These are phyloP conservation scores for Penicillium sp. DNA, from an alignment of 2,329 filamentous ascomycete genomes.

Conservation along the genomic window DNA sequence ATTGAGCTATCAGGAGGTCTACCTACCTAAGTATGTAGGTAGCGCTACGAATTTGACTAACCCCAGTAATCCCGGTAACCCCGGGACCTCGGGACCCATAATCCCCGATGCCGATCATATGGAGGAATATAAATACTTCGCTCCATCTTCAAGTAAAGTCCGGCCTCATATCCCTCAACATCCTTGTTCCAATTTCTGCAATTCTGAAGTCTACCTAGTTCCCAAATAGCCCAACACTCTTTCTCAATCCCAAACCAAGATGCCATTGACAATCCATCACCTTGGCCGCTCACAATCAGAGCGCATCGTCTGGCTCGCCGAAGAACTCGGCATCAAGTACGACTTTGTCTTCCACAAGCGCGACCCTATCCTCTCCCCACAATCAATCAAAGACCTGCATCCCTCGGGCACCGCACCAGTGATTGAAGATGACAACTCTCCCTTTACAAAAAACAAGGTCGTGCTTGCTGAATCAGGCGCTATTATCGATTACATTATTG, in stretches of 20 bases:
- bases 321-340: slow-evolving; percentile 18
- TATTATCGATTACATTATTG: slow-evolving; percentile 18
- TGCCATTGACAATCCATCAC: slow-evolving; percentile 19
- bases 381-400: slow-evolving; percentile 18
- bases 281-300: slow-evolving; percentile 19
- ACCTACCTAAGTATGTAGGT: no score
- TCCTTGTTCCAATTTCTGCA: not conserved
- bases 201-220: not conserved
- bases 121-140: not conserved
- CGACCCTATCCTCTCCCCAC: slow-evolving; percentile 16
- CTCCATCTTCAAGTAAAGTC: not conserved
- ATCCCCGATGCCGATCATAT: no score
- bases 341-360: slow-evolving; percentile 17
- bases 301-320: slow-evolving; percentile 21
- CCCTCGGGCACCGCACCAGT: slow-evolving; percentile 18
- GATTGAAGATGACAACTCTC: slow-evolving; percentile 18
- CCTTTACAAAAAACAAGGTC: slow-evolving; percentile 13
- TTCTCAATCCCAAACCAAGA: not conserved
- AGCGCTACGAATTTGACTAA: slow-evolving; percentile 10
- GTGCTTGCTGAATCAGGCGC: slow-evolving; percentile 18
- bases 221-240: not conserved
- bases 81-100: no score
- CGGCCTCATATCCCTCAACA: not conserved
- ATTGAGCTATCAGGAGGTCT: not conserved
- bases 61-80: no score